Base-by-base conservation (phyloP, 148 eudicot species). In the Fallopia convolvulus region DNA sequence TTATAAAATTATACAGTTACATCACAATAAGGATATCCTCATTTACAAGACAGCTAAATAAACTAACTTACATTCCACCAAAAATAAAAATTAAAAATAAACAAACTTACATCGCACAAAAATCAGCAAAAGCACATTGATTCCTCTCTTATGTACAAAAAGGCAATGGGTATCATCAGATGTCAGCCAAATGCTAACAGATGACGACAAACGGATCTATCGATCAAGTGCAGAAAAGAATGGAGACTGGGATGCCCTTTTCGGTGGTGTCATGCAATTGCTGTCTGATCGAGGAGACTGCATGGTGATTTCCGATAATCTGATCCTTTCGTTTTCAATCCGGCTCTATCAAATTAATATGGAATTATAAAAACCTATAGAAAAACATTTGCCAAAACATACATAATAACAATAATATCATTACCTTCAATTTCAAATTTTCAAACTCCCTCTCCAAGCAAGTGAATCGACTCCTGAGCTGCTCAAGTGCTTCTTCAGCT, bases 401-500 rank as follows among this genome's bases (percentile, higher is more conserved):
- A 6, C 7, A 23, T 13, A 40, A 26, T 13, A 12, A 63, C 4
- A 12, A 11, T 6, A 1, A 11, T 21, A 21, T 15, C 1, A 42
- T 66, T 80, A 93, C 98, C 97, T 93, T 89, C 17, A 82, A 53
- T 76, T 83, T 88, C 58, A 81, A 76, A 75, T 89, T 91, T 70
- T 89, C 81, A 76, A 93, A 77, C 80, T 93, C 98, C 80, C 87
- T 88, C 86, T 91, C 89, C 52, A 91, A 78, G 72, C 89, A 79
- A 76, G 46, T 79, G 9, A 86, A 53, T 66, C 81, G 85, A 75
- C 60, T 74, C 46, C 55, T 83, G 32, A 93, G 90, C 66, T 85
- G 84, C 76, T 89, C 87, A 10, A 93, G 88, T 79, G 97, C 94
- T 78, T 88, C 92, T 79, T 91, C 89, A 60, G 97, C 98, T 41